A percentile compares a stretch with the other conserved stretches of the same genome.
phyloP scores from a whole-genome alignment of 73 alveolate genomes.

The Symbiodinium pilosum region DNA sequence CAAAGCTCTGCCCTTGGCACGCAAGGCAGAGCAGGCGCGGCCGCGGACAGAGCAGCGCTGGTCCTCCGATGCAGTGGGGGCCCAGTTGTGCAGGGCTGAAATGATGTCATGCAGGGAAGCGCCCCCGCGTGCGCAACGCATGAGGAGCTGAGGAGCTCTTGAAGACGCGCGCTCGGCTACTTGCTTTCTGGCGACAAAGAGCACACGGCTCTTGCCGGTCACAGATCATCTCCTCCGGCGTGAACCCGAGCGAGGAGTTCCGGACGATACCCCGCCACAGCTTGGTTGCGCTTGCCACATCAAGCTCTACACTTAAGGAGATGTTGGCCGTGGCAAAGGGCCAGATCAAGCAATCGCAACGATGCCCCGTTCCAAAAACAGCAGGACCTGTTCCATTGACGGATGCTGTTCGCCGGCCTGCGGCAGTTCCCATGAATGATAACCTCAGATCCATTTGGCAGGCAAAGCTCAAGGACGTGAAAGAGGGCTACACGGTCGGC shows the following conservation, averaged over 20 bases:
- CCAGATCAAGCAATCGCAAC: neutral
- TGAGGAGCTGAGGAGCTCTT: too few species aligned
- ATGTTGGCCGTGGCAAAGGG: neutral
- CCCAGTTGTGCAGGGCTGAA: too few species aligned
- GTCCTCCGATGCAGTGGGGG: too few species aligned
- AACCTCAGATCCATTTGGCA: neutral
- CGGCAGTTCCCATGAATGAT: neutral
- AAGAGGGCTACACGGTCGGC: neutral
- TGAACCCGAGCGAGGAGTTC: neutral
- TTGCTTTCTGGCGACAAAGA: neutral
- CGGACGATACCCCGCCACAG: neutral
- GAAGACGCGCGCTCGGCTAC: too few species aligned
- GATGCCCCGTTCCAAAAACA: neutral
- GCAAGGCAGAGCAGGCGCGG: too few species aligned
- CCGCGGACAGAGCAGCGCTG: too few species aligned
- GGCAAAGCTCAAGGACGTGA: constrained; percentile 2
- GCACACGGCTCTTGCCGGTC: neutral
- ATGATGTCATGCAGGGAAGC: too few species aligned
- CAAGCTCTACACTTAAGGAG: neutral
- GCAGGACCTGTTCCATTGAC: neutral
- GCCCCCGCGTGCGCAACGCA: too few species aligned
- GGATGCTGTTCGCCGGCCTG: neutral
- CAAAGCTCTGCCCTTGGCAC: too few species aligned
- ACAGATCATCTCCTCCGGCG: neutral
- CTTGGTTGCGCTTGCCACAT: neutral